Percentiles rank a stretch among this genome's conserved stretches.
Evolutionary conservation across 306 rosid genomes (phyloP).

Genomic region (Alnus rubra): DNA sequence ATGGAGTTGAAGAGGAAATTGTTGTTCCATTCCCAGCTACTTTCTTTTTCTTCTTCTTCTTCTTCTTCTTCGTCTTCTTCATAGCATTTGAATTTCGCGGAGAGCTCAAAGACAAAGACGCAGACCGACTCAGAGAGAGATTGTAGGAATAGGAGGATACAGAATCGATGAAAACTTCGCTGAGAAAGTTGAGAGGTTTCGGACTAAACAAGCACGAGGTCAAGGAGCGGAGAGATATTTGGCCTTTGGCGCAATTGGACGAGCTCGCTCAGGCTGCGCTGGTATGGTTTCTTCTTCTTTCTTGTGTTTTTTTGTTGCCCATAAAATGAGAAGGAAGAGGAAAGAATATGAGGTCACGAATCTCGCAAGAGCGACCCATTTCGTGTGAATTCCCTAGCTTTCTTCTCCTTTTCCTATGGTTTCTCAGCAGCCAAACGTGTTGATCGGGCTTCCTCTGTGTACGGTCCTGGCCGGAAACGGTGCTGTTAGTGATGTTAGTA

Average conservation of each 20-base stretch:
- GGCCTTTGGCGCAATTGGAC: slow-evolving; percentile 60
- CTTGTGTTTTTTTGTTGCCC: slow-evolving; percentile 4
- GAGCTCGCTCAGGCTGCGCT: slow-evolving; percentile 90
- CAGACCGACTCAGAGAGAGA: not conserved
- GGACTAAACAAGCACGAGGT: slow-evolving; percentile 64
- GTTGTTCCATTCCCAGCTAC: not conserved
- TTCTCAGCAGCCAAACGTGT: not conserved
- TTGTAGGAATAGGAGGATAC: not conserved
- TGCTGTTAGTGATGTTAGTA: too few species aligned
- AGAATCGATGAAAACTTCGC: slow-evolving; percentile 66
- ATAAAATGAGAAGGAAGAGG: not conserved
- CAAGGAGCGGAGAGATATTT: slow-evolving; percentile 47
- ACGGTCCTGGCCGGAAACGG: not conserved
- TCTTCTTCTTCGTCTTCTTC: not conserved
- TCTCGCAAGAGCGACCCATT: not conserved
- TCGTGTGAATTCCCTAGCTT: not conserved
- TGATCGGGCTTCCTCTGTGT: not conserved
- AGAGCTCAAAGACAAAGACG: not conserved
- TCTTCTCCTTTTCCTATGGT: not conserved
- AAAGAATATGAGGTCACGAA: not conserved
- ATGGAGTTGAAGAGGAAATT: slow-evolving; percentile 25
- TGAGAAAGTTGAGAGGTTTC: slow-evolving; percentile 75
- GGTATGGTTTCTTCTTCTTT: slow-evolving; percentile 35
- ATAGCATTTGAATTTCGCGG: not conserved
- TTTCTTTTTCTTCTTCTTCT: slow-evolving; percentile 7